phyloP scores from a whole-genome alignment of 2,329 filamentous ascomycete genomes.

The Chrysoporthe deuterocubensis region DNA sequence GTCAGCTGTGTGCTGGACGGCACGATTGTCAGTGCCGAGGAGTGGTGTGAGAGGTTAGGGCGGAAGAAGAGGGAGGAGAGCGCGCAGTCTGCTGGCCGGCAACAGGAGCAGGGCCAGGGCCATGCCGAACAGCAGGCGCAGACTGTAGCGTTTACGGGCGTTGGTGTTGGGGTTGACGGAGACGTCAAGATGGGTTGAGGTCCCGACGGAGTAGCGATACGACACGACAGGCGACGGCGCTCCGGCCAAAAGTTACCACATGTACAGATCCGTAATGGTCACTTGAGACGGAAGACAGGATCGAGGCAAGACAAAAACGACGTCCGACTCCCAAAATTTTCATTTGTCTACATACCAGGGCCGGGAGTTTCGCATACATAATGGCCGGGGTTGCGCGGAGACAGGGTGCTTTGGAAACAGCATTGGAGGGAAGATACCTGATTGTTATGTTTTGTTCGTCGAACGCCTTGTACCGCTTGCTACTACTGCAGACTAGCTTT shows the following conservation, averaged over 20 bases:
- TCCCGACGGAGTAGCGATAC: background rate
- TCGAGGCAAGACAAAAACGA: background rate
- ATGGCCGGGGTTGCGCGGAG: background rate
- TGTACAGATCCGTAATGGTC: background rate
- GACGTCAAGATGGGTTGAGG: conserved; percentile 30
- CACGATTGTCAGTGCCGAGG: conserved; percentile 87
- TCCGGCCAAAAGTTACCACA: background rate
- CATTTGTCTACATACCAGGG: background rate
- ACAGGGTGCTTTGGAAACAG: background rate
- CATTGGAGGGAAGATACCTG: conserved; percentile 9
- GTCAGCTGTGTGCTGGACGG: conserved; percentile 87
- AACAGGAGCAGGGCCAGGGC: conserved; percentile 36
- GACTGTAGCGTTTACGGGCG: conserved; percentile 24
- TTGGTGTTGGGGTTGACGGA: conserved; percentile 23
- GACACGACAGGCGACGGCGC: background rate
- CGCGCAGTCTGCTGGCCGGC: conserved; percentile 25
- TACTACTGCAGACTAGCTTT: background rate
- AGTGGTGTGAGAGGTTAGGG: conserved; percentile 84
- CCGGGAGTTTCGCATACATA: conserved; percentile 11
- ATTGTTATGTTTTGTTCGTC: background rate
- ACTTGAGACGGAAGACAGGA: background rate
- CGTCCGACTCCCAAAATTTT: background rate
- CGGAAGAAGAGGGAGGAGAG: conserved; percentile 44
- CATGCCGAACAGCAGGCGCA: conserved; percentile 26
- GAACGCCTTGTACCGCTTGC: background rate